Base-by-base conservation (phyloP, 176 grass and related monocot species). In the Chrysopogon serrulatus region DNA sequence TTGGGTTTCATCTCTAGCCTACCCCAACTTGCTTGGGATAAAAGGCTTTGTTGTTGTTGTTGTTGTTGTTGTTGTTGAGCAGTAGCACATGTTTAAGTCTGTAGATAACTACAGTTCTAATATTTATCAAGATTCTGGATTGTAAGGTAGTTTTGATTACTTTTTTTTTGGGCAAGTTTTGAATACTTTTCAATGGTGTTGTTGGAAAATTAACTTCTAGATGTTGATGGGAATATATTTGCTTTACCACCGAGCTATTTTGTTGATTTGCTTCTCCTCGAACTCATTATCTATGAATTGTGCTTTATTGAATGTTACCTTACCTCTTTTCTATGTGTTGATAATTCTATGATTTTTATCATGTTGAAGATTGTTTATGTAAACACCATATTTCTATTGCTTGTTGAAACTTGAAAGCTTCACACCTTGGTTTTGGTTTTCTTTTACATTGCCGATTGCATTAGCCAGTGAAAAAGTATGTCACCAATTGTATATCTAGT, bases 281-380 rank as follows among this genome's bases (percentile, higher is more conserved):
- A 76, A 63, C 45, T 83, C 2, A 27, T 64, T 88, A 54, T 45
- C 77, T 83, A 19, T 63, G 51, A 76, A 76, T 23, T 27, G 3
- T 44, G 8, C 28, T 62, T 40, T 83, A 45, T 13, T 31, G 53
- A 71, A 51, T 59, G 68, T 37, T 31, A 61, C 17, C 26, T 48
- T 10, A 24, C 14, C 31, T 19, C 5, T 71, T 72, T 71, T 66
- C 70, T 65, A 4, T 83, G 24, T 72, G 21, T 24, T 19, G 27
- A 82, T 68, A 73, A 47, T 77, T 27, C 21, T 19, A 27, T 74
- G 33, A 68, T 68, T 81, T 80, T 81, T 66, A 74, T 74, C 34
- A 81, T 82, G 28, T 60, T 82, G 44, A 69, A 67, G 13, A 18
- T 44, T 14, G 47, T 57, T 44, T 84, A 67, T 45, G 27, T 59